Evolutionary conservation across 2,329 filamentous ascomycete species (phyloP), one percentile per base, ranked within the genome.

Genomic region (Pseudocercospora macadamiae): DNA sequence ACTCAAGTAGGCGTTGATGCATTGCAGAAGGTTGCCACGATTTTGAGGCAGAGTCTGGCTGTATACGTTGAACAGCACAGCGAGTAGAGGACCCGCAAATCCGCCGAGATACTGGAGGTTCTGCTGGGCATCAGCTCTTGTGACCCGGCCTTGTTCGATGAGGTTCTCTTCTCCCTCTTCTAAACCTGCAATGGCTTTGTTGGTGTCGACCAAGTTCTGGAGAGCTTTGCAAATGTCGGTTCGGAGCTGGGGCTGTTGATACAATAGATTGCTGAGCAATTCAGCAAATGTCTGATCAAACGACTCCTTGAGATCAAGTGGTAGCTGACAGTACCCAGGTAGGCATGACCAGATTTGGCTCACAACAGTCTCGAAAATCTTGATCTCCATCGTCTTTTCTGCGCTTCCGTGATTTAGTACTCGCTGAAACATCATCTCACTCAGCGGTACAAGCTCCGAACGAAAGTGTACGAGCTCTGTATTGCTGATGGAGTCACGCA

Each of bases 21-120:
- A 96, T 73, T 93, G 90, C 30, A 99, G 80, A 54, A 99, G 95
- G 18, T 90, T 91, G 0, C 91, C 93, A 66, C 95, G 85, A 70
- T 91, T 95, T 71, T 97, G 91, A 2, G 95, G 93, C 23, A 99
- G 82, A 0, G 95, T 99, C 75, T 97, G 90, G 64, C 90, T 96
- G 78, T 99, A 99, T 44, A 99, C 93, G 72, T 99, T 99, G 82
- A 99, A 97, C n/a, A 99, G 80, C 0, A 97, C 93, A 5, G 95
- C 93, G 39, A 99, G 85, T 76, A 99, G 84, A 69, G 97, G 97
- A 61, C 89, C 89, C 1, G 93, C 84, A 71, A 95, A 93, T 1
- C 80, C 79, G 14, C 90, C 86, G 10, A 99, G 81, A 72, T 96
- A 88, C n/a, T 86, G 79, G 36, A 97, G 78, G 71, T 97, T 97